Conservation (phyloP, 73 alveolate genomes). For the Paramecium biaurelia region DNA sequence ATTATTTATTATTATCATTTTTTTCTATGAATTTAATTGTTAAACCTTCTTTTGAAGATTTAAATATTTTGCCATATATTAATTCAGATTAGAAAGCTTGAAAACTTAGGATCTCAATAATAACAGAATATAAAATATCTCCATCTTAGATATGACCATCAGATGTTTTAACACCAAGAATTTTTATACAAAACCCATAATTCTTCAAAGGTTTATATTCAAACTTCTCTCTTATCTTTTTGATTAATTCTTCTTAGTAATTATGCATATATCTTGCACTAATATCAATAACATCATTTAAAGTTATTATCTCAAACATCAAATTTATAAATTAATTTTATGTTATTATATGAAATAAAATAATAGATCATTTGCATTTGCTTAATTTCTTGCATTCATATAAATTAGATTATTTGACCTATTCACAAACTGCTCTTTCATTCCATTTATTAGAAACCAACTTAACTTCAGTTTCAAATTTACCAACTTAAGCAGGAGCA, state of each 20-base stretch:
- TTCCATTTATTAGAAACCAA: conserved; percentile 53
- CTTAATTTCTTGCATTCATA: background rate
- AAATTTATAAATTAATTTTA: background rate
- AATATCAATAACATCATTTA: background rate
- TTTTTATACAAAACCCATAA: background rate
- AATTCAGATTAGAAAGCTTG: background rate
- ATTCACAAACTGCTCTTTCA: conserved; percentile 35
- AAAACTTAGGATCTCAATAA: background rate
- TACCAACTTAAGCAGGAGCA: conserved; percentile 59
- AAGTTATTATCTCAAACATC: conserved; percentile 1
- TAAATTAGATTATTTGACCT: background rate
- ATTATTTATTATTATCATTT: background rate
- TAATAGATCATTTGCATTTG: background rate
- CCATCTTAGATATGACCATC: background rate
- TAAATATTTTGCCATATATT: background rate
- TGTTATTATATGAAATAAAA: background rate
- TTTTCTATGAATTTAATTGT: background rate
- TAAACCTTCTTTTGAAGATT: background rate
- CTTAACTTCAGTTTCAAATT: conserved; percentile 50
- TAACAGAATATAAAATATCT: conserved; percentile 1
- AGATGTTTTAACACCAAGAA: background rate
- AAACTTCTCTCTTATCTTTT: background rate
- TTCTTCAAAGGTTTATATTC: background rate
- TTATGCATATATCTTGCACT: background rate
- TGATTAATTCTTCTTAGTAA: background rate